Evolutionary conservation across 106 monocot species (phyloP).

Genomic region (Dioscorea zingiberensis): DNA sequence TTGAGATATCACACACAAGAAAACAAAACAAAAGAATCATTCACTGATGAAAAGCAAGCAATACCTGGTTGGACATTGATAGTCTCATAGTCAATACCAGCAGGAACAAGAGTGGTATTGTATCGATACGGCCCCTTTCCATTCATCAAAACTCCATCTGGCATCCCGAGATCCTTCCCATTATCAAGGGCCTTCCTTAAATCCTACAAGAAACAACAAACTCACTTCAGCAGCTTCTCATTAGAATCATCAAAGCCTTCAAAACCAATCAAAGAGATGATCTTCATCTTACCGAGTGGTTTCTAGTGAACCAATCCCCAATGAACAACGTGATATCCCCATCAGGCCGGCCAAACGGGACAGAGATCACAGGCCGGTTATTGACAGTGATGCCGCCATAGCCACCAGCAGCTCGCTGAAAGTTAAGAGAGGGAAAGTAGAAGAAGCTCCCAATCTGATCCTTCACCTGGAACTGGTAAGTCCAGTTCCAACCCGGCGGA

Average conservation of each 20-base stretch:
- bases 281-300: conserved; percentile 46
- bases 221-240: background rate
- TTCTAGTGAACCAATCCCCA: conserved; percentile 83
- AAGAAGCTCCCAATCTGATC: conserved; percentile 94
- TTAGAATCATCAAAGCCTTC: background rate
- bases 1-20: too few species aligned
- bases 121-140: conserved; percentile 84
- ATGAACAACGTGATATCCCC: conserved; percentile 74
- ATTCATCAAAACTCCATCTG: conserved; percentile 81
- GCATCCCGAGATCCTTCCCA: conserved; percentile 74
- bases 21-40: too few species aligned
- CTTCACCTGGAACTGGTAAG: conserved; percentile 90
- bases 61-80: conserved; percentile 80
- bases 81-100: conserved; percentile 55
- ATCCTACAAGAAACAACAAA: conserved; percentile 32
- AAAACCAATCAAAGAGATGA: background rate
- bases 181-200: conserved; percentile 78
- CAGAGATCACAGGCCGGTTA: conserved; percentile 49
- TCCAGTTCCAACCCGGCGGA: conserved; percentile 86
- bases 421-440: conserved; percentile 67
- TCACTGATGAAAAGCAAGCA: too few species aligned
- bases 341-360: conserved; percentile 62
- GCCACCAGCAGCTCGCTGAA: conserved; percentile 81
- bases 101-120: conserved; percentile 63
- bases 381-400: conserved; percentile 69